Percentiles rank a stretch among this genome's conserved stretches.
Evolutionary conservation across 78 protist genomes (phyloP).

Genomic region (Carpediemonas membranifera): DNA sequence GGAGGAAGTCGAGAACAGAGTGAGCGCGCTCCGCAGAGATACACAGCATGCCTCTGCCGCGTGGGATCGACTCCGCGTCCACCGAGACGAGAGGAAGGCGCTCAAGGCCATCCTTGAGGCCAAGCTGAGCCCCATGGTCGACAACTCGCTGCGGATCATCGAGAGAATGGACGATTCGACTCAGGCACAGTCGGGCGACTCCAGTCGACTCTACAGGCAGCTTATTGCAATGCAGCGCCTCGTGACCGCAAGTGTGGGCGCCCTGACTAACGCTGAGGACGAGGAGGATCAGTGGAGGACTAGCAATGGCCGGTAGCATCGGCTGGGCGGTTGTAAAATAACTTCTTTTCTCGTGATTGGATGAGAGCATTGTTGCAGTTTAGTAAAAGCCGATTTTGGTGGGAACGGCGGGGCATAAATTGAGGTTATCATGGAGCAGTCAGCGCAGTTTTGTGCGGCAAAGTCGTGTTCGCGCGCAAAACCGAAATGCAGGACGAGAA

Average conservation of each 20-base stretch:
- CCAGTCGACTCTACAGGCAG: neutral
- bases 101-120: slow-evolving; percentile 11
- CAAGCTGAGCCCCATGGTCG: neutral
- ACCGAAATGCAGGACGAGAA: too few species aligned
- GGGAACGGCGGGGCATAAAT: too few species aligned
- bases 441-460: too few species aligned
- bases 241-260: neutral
- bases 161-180: neutral
- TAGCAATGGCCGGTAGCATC: neutral
- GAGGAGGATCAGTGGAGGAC: neutral
- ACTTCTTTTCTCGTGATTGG: too few species aligned
- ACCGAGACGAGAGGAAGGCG: neutral
- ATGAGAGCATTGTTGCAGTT: neutral
- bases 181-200: too few species aligned
- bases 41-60: neutral
- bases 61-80: neutral
- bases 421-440: too few species aligned
- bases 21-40: neutral
- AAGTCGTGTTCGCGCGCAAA: too few species aligned
- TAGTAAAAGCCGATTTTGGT: too few species aligned
- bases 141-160: neutral
- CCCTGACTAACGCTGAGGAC: neutral
- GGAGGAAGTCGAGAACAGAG: neutral
- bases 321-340: too few species aligned
- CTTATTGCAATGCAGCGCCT: neutral